Percentiles rank a stretch among this genome's conserved stretches.
Evolutionary conservation across 768 basidiomycete genomes (phyloP).

Genomic region (Daedaleopsis nitida): DNA sequence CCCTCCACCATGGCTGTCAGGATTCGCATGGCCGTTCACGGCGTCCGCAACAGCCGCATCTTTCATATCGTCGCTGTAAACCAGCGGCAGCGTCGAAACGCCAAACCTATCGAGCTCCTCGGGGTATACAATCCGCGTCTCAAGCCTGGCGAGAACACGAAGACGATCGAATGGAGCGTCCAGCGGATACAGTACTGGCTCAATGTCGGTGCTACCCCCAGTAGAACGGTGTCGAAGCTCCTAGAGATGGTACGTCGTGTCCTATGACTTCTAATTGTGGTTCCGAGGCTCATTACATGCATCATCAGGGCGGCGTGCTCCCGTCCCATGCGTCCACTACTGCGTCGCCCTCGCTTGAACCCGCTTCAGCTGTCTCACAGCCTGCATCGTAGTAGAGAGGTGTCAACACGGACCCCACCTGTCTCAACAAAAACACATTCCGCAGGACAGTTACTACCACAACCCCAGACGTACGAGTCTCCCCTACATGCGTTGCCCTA

Average conservation of each 20-base stretch:
- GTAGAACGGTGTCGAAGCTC: slow-evolving; percentile 72
- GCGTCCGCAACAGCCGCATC: slow-evolving; percentile 68
- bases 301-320: slow-evolving; percentile 21
- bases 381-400: background rate
- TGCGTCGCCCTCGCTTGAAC: background rate
- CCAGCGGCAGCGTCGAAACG: slow-evolving; percentile 71
- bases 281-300: background rate
- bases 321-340: background rate
- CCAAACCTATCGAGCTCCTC: slow-evolving; percentile 83
- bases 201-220: slow-evolving; percentile 80
- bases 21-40: slow-evolving; percentile 84
- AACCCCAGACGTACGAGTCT: background rate
- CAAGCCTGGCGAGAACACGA: slow-evolving; percentile 51
- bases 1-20: slow-evolving; percentile 70
- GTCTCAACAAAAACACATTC: background rate
- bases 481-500: background rate
- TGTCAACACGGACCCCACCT: background rate
- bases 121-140: slow-evolving; percentile 82
- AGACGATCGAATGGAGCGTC: slow-evolving; percentile 87
- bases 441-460: background rate
- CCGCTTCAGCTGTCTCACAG: background rate
- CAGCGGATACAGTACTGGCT: slow-evolving; percentile 92
- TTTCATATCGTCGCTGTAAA: slow-evolving; percentile 88
- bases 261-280: background rate
- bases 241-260: slow-evolving; percentile 71